phyloP scores from a whole-genome alignment of 208 protist species.

The Sergeia podlipaevii region DNA sequence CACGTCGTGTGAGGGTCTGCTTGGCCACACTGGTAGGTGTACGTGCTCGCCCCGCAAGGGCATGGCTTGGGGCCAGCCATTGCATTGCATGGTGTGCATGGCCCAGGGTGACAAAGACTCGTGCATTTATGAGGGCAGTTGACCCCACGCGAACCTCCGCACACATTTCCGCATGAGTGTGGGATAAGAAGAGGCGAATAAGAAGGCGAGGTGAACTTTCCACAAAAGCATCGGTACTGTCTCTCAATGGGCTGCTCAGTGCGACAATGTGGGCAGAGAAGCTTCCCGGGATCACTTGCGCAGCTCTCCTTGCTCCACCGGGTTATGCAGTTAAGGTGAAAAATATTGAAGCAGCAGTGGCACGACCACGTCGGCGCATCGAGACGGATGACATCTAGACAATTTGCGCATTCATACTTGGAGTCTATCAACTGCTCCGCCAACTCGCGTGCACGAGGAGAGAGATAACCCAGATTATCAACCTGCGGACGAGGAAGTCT shows the following conservation, averaged over 20 bases:
- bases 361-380: constrained; percentile 58
- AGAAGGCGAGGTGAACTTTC: constrained; percentile 44
- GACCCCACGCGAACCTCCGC: constrained; percentile 23
- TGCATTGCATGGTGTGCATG: constrained; percentile 45
- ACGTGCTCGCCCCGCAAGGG: constrained; percentile 57
- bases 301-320: constrained; percentile 37
- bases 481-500: not conserved
- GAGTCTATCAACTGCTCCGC: constrained; percentile 35
- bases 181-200: constrained; percentile 68
- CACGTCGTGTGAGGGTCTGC: constrained; percentile 55
- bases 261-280: constrained; percentile 57
- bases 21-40: constrained; percentile 65
- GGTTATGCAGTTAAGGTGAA: constrained; percentile 70
- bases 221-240: constrained; percentile 65
- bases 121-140: constrained; percentile 51
- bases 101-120: constrained; percentile 69
- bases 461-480: not conserved
- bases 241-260: constrained; percentile 17
- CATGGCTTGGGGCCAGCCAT: constrained; percentile 40
- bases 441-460: constrained; percentile 22
- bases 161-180: constrained; percentile 73
- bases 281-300: too few species aligned
- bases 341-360: constrained; percentile 47
- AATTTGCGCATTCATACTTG: constrained; percentile 65
- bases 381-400: constrained; percentile 48